Evolutionary conservation across 148 eudicot genomes (phyloP), one percentile per base, ranked within the genome.

Genomic region (Drosera capensis): DNA sequence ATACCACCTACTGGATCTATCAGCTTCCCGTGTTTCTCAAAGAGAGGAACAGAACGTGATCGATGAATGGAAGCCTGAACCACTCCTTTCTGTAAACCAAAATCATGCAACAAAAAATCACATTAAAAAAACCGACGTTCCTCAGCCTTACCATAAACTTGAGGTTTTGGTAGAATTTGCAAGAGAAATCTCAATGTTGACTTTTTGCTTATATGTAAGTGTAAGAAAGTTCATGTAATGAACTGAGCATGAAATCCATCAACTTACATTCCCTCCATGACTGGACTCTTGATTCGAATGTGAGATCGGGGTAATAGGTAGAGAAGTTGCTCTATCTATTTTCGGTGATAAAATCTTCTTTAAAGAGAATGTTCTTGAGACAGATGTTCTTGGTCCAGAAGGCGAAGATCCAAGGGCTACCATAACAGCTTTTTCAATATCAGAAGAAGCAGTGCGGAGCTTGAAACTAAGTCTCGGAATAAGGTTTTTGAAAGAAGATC

Each of bases 281-380:
- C 60, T 64, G 20, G 99, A 85, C 48, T 81, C 88, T 0, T 82
- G 95, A 64, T 85, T 92, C 14, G 99, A 92, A 65, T 92, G 99
- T 51, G 66, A 52, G 56, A 75, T 70, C 8, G 85, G 88, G 20
- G 82, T 73, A 24, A 43, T 78, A 45, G 99, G 99, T 49, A 92
- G 58, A 30, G 99, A 92, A 40, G 82, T 71, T 23, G 88, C 65
- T 53, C 68, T 62, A 11, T 72, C 76, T 48, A 64, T 68, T 71
- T 52, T 85, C 25, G 72, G 54, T 20, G 66, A 54, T 46, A 90
- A 90, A 29, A 84, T 40, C 52, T 67, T 75, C 5, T 77, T 23
- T 31, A 83, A 55, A 45, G 97, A 80, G 25, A 73, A 71, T n/a
- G 86, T 63, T 67, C 92, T 66, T 1, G 62, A 15, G 48, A 67